These are phyloP conservation scores for Candida andamanensis DNA, from an alignment of 805 yeast species.

Conservation along the genomic window DNA sequence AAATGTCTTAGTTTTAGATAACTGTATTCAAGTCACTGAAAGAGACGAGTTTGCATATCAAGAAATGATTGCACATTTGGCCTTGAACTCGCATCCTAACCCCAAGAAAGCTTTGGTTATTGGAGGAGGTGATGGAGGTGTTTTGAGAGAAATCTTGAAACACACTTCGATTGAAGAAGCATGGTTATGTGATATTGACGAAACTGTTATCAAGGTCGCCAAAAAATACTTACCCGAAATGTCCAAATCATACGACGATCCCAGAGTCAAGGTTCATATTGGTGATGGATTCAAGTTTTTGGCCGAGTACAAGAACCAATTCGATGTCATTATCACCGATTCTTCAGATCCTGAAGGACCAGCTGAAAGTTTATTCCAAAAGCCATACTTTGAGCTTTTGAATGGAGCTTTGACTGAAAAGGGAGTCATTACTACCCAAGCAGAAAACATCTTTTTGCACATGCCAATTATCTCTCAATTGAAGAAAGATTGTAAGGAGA, in stretches of 20 bases:
- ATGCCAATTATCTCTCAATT: conserved; percentile 76
- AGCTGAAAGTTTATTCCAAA: conserved; percentile 89
- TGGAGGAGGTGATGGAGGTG: conserved; percentile 99
- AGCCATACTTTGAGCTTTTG: conserved; percentile 82
- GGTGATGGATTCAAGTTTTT: conserved; percentile 98
- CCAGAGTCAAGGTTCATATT: conserved; percentile 84
- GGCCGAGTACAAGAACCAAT: conserved; percentile 74
- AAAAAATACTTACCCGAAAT: conserved; percentile 84
- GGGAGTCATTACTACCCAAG: conserved; percentile 92
- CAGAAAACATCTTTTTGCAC: conserved; percentile 93
- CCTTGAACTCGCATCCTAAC: conserved; percentile 87
- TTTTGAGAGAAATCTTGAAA: conserved; percentile 88
- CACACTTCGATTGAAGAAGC: conserved; percentile 85
- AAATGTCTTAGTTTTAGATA: conserved; percentile 90
- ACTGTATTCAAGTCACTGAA: conserved; percentile 93
- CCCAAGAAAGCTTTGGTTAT: conserved; percentile 91
- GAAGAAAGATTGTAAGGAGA: conserved; percentile 73
- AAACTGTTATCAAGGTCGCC: conserved; percentile 81
- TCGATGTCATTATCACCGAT: conserved; percentile 94
- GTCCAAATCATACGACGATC: conserved; percentile 80
- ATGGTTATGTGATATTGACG: conserved; percentile 91
- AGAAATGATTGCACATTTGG: conserved; percentile 96
- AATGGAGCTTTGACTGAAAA: conserved; percentile 84
- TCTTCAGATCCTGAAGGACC: conserved; percentile 99
- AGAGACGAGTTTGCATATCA: conserved; percentile 97